A percentile compares a stretch with the other conserved stretches of the same genome.
These are phyloP conservation scores for Pythium brachiatum DNA, from an alignment of 352 stramenopile species.

Conservation along the genomic window DNA sequence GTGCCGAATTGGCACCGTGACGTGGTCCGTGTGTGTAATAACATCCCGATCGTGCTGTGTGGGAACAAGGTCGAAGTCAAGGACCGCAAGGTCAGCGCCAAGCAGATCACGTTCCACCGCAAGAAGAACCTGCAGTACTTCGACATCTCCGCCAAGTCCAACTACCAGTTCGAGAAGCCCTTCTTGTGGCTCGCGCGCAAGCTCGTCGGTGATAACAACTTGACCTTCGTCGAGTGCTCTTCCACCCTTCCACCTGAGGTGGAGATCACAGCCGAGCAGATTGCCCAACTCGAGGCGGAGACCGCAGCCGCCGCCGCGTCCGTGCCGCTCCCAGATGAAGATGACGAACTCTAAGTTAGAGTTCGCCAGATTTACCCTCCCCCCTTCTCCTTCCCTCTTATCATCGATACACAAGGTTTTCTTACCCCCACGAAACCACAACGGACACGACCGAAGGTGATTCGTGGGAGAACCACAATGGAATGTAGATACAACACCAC, in stretches of 20 bases:
- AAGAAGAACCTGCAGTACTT: slow-evolving; percentile 99
- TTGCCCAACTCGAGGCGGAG: slow-evolving; percentile 91
- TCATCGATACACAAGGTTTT: neutral
- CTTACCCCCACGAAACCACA: neutral
- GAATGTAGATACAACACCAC: slow-evolving; percentile 26
- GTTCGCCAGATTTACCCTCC: too few relatives aligned
- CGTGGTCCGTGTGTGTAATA: slow-evolving; percentile 99
- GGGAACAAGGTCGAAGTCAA: slow-evolving; percentile 99
- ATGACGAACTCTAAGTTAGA: slow-evolving; percentile 96
- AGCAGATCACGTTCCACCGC: slow-evolving; percentile 99
- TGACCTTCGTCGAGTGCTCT: slow-evolving; percentile 98
- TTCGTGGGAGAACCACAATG: slow-evolving; percentile 21
- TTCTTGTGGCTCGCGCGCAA: slow-evolving; percentile 99
- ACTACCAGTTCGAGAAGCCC: slow-evolving; percentile 99
- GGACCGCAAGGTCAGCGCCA: slow-evolving; percentile 99
- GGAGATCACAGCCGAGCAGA: slow-evolving; percentile 92
- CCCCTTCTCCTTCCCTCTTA: too few relatives aligned
- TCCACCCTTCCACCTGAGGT: slow-evolving; percentile 96
- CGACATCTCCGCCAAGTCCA: slow-evolving; percentile 99
- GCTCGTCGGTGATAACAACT: slow-evolving; percentile 96
- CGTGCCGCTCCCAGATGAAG: slow-evolving; percentile 96
- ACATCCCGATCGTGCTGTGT: slow-evolving; percentile 99
- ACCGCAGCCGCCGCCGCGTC: slow-evolving; percentile 86
- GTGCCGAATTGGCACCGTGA: slow-evolving; percentile 99
- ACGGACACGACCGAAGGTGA: slow-evolving; percentile 9